Evolutionary conservation across 345 rosid genomes (phyloP).

Genomic region (Alliaria petiolata): DNA sequence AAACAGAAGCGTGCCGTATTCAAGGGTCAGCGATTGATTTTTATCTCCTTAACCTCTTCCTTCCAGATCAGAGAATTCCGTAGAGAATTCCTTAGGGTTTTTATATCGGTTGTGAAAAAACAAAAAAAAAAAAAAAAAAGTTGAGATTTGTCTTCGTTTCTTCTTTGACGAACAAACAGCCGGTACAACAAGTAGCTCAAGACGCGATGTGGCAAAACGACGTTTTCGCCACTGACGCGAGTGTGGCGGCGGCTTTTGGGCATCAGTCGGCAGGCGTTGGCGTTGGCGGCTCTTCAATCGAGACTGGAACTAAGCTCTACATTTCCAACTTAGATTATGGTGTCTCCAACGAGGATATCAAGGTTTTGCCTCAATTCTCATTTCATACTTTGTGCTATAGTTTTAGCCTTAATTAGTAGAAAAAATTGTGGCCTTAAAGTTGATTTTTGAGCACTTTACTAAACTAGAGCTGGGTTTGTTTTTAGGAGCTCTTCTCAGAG

Average conservation of each 20-base stretch:
- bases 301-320: conserved; percentile 65
- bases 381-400: neutral
- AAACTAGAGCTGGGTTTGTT: neutral
- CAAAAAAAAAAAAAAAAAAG: neutral
- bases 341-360: conserved; percentile 65
- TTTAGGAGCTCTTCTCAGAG: conserved; percentile 67
- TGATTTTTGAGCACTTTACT: too few species aligned
- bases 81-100: conserved; percentile 24
- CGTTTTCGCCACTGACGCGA: conserved; percentile 42
- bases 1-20: conserved; percentile 44
- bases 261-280: conserved; percentile 33
- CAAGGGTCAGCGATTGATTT: conserved; percentile 41
- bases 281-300: conserved; percentile 38
- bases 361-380: conserved; percentile 35
- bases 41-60: conserved; percentile 9
- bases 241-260: conserved; percentile 32
- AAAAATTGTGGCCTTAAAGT: neutral
- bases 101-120: neutral
- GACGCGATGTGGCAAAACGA: conserved; percentile 52
- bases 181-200: conserved; percentile 42
- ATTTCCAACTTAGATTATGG: conserved; percentile 67
- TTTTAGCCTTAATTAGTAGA: neutral
- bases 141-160: conserved; percentile 34
- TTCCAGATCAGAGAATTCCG: conserved; percentile 27
- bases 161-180: conserved; percentile 36